phyloP scores from a whole-genome alignment of 345 rosid species.

The Aquilaria sinensis region DNA sequence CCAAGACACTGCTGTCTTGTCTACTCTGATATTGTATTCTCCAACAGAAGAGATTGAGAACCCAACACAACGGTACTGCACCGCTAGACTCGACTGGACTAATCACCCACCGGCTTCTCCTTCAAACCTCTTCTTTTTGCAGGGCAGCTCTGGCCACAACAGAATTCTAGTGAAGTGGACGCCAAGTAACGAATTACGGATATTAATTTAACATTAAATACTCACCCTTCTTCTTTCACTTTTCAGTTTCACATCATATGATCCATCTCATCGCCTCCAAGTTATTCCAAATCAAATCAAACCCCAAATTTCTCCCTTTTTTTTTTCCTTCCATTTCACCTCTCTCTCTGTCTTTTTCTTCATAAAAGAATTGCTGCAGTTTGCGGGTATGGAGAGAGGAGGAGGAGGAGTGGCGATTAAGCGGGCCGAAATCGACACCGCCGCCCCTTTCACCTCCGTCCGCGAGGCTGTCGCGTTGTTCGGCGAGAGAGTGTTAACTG shows the following conservation, averaged over 20 bases:
- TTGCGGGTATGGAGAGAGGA: constrained; percentile 14
- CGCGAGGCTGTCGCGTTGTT: constrained; percentile 78
- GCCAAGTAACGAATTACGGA: constrained; percentile 47
- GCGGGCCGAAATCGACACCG: constrained; percentile 72
- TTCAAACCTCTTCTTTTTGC: too few species aligned
- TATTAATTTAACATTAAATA: too few species aligned
- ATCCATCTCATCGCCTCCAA: too few species aligned
- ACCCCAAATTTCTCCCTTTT: constrained; percentile 7
- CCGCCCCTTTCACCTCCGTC: constrained; percentile 68
- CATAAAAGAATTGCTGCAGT: too few species aligned
- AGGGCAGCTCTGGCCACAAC: neutral
- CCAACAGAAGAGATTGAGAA: too few species aligned
- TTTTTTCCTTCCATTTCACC: too few species aligned
- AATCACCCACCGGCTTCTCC: constrained; percentile 10
- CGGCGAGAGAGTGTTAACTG: constrained; percentile 68
- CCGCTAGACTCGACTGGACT: neutral
- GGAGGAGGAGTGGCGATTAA: constrained; percentile 24
- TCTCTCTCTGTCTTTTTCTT: neutral
- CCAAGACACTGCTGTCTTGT: too few species aligned
- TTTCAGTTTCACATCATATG: too few species aligned
- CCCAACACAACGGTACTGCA: too few species aligned
- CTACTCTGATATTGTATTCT: too few species aligned
- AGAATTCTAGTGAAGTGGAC: constrained; percentile 54
- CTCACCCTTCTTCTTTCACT: too few species aligned
- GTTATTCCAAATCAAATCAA: too few species aligned